phyloP scores from a whole-genome alignment of 2,329 filamentous ascomycete species.

The Xylariomycetidae sp. region DNA sequence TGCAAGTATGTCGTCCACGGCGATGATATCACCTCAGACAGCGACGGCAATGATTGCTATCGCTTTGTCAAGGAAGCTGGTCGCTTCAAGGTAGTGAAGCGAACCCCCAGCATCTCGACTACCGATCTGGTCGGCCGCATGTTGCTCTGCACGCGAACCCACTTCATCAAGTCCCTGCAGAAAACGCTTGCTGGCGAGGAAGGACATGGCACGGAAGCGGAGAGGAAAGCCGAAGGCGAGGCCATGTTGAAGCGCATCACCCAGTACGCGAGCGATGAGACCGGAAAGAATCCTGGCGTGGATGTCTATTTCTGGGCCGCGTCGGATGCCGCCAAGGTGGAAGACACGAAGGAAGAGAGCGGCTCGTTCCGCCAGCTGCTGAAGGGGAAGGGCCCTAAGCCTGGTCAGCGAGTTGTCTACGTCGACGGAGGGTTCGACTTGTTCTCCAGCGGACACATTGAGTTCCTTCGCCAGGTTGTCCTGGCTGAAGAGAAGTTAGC shows the following conservation, averaged over 20 bases:
- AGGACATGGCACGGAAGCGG: constrained; percentile 60
- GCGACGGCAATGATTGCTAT: constrained; percentile 91
- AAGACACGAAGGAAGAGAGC: constrained; percentile 47
- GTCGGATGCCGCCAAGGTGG: constrained; percentile 40
- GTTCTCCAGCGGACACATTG: constrained; percentile 94
- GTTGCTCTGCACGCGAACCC: constrained; percentile 89
- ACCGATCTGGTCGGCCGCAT: constrained; percentile 98
- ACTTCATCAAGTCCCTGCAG: constrained; percentile 81
- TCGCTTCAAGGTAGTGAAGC: constrained; percentile 93
- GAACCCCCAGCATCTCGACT: constrained; percentile 92
- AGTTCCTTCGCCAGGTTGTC: constrained; percentile 77
- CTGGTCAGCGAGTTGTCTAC: constrained; percentile 83
- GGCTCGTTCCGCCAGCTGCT: constrained; percentile 65
- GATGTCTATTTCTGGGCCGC: constrained; percentile 81
- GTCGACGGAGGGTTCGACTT: constrained; percentile 96
- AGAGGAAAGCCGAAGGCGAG: constrained; percentile 55
- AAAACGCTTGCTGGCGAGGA: constrained; percentile 63
- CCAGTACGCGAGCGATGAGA: constrained; percentile 84
- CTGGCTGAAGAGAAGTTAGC: constrained; percentile 67
- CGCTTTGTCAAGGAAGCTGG: constrained; percentile 92
- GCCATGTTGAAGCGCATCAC: constrained; percentile 72
- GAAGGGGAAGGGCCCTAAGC: constrained; percentile 61
- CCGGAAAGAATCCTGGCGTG: constrained; percentile 69
- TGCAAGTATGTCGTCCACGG: constrained; percentile 95
- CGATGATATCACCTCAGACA: constrained; percentile 95